phyloP scores from a whole-genome alignment of 306 rosid genomes.

The Urtica urens region DNA sequence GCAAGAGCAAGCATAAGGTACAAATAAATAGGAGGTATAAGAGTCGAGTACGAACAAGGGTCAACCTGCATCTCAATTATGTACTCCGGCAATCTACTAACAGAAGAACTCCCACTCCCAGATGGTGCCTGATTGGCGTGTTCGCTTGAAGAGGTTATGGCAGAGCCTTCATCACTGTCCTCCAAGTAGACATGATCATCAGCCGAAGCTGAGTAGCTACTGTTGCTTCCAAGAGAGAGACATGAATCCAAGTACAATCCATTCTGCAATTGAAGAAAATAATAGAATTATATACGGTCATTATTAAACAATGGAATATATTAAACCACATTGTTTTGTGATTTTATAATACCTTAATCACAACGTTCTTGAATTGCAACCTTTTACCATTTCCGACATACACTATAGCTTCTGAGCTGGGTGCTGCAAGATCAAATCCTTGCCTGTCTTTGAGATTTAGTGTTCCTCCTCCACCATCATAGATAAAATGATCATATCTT shows the following conservation, averaged over 20 bases:
- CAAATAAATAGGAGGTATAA: background rate
- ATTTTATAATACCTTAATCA: slow-evolving; percentile 58
- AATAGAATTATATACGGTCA: background rate
- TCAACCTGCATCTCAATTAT: slow-evolving; percentile 76
- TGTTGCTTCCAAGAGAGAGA: slow-evolving; percentile 70
- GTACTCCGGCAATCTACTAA: slow-evolving; percentile 34
- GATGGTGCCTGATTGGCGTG: slow-evolving; percentile 24
- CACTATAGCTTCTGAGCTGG: slow-evolving; percentile 65
- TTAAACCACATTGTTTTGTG: no score
- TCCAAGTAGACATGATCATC: slow-evolving; percentile 63
- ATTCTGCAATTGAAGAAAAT: slow-evolving; percentile 36
- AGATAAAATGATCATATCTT: slow-evolving; percentile 57
- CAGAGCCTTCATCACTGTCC: slow-evolving; percentile 30
- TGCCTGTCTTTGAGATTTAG: slow-evolving; percentile 48
- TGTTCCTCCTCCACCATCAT: slow-evolving; percentile 84
- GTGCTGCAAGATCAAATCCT: slow-evolving; percentile 42
- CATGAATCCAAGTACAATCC: slow-evolving; percentile 81
- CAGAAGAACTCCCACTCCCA: slow-evolving; percentile 28
- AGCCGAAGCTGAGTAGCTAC: slow-evolving; percentile 66
- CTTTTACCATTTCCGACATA: slow-evolving; percentile 79
- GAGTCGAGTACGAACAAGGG: slow-evolving; percentile 9
- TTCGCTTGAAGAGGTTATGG: slow-evolving; percentile 22
- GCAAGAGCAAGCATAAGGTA: background rate
- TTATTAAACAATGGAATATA: slow-evolving; percentile 2
- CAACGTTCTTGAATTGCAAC: slow-evolving; percentile 78